Evolutionary conservation across 371 early-diverging fungal genomes (phyloP).

Genomic region (Funneliformis caledonium): DNA sequence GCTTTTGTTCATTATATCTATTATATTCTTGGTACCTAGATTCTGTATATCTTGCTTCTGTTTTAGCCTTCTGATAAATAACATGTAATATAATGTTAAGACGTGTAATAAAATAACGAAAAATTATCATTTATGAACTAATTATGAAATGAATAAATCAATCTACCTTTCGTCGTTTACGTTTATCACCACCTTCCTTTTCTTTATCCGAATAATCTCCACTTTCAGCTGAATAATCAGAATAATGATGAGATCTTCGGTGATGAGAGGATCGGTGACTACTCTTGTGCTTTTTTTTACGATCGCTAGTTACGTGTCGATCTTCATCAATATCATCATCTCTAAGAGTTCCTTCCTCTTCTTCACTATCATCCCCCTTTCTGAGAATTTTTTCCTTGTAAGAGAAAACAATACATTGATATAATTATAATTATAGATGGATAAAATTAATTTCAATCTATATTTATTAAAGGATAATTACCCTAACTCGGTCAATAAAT

Average conservation of each 20-base stretch:
- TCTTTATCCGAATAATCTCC: conserved; percentile 29
- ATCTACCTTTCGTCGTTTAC: conserved; percentile 35
- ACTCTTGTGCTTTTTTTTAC: conserved; percentile 28
- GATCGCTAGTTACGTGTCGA: conserved; percentile 7
- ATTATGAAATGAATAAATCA: neutral
- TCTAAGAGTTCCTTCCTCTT: conserved; percentile 32
- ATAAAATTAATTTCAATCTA: neutral
- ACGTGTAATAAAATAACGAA: neutral
- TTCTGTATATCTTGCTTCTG: conserved; percentile 7
- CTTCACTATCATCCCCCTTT: conserved; percentile 28
- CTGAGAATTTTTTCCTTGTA: conserved; percentile 15
- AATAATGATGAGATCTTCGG: conserved; percentile 27
- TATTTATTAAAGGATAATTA: conserved; percentile 40
- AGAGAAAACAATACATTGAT: neutral
- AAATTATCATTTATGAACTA: neutral
- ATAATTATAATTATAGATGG: neutral
- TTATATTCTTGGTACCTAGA: conserved; percentile 15
- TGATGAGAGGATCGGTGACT: conserved; percentile 22
- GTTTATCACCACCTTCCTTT: conserved; percentile 22
- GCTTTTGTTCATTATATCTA: conserved; percentile 4
- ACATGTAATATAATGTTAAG: neutral
- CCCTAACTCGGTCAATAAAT: conserved; percentile 69
- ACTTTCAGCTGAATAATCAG: conserved; percentile 36
- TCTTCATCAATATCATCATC: conserved; percentile 30
- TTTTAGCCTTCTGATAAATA: neutral